Percentiles rank a stretch among this genome's conserved stretches.
Conservation (phyloP, 139 green algal species). For the Volvox reticuliferus region DNA sequence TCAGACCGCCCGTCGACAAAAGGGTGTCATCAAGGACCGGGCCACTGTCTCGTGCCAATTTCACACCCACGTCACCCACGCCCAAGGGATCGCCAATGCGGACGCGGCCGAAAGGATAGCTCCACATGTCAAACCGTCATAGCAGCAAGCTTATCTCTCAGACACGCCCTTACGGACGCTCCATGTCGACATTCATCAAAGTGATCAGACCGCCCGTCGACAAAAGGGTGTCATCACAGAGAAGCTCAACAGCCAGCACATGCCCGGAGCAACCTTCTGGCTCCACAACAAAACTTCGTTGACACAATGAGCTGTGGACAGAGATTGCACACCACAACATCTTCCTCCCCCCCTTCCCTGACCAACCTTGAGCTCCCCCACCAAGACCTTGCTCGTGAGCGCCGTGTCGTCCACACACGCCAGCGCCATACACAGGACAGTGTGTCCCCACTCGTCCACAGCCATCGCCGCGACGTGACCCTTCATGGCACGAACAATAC, state of each 20-base stretch:
- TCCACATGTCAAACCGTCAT: not conserved
- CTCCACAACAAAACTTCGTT: too few relatives aligned
- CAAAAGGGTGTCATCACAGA: slow-evolving; percentile 76
- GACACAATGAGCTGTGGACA: too few relatives aligned
- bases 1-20: slow-evolving; percentile 90
- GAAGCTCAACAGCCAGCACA: not conserved
- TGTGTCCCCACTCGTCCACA: slow-evolving; percentile 86
- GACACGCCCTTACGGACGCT: slow-evolving; percentile 59
- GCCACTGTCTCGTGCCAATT: not conserved
- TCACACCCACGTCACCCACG: not conserved
- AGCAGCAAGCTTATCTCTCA: slow-evolving; percentile 53
- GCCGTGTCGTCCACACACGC: slow-evolving; percentile 83
- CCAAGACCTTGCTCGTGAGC: slow-evolving; percentile 80
- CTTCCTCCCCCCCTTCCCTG: too few relatives aligned
- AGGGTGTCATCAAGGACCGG: slow-evolving; percentile 70
- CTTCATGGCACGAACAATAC: slow-evolving; percentile 85
- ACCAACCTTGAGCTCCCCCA: slow-evolving; percentile 78
- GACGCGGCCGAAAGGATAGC: not conserved
- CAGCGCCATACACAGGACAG: slow-evolving; percentile 79
- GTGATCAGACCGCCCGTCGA: slow-evolving; percentile 86
- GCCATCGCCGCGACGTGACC: slow-evolving; percentile 71
- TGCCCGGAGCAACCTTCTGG: too few relatives aligned
- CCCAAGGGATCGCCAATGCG: too few relatives aligned
- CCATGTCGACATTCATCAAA: slow-evolving; percentile 83
- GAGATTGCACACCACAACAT: too few relatives aligned